Evolutionary conservation across 352 stramenopile genomes (phyloP), one percentile per base, ranked within the genome.

Genomic region (Globisporangium solare): DNA sequence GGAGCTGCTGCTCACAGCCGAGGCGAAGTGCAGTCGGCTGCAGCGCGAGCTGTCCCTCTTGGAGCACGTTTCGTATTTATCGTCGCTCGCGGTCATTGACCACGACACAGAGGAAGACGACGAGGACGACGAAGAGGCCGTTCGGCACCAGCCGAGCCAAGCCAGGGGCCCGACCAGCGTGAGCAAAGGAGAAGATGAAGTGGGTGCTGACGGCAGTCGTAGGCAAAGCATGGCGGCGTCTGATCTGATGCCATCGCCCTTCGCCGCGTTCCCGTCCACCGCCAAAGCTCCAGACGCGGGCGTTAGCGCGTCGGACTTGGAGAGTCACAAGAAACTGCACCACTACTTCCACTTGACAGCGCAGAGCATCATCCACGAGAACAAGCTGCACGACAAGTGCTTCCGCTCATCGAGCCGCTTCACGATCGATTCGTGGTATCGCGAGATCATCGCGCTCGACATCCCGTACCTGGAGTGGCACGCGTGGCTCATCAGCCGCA

Each of bases 261-360:
- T 73, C 53, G 68, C 68, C 17, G 58, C 73, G 13, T 78, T 82
- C 49, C 66, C 68, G 0, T 68, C 57, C 15, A 69, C 63, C 17
- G 54, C 60, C 41, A 78, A 85, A 35, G 73, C 67, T 0, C 55
- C 58, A 20, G 64, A 64, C 6, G 65, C 79, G n/a, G 61, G 70
- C 17, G 49, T 76, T 27, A 84, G 68, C 2, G 63, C 81, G 17
- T 81, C 75, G 22, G 83, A 88, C 49, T 61, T 85, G 22, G 81
- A 83, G 47, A 90, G 79, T 8, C 81, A 92, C 63, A 83, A 88
- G 56, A 92, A 92, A 57, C 68, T 95, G 21, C 77, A 95, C 31
- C 83, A 91, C 65, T 95, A 92, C 53, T 95, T 95, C 72, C 83
- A 95, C 49, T 58, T 95, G 48, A 92, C 85, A 5, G 85, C 85